Conservation (phyloP, 176 grass and related monocot species). For the Rhynchospora tenuis region DNA sequence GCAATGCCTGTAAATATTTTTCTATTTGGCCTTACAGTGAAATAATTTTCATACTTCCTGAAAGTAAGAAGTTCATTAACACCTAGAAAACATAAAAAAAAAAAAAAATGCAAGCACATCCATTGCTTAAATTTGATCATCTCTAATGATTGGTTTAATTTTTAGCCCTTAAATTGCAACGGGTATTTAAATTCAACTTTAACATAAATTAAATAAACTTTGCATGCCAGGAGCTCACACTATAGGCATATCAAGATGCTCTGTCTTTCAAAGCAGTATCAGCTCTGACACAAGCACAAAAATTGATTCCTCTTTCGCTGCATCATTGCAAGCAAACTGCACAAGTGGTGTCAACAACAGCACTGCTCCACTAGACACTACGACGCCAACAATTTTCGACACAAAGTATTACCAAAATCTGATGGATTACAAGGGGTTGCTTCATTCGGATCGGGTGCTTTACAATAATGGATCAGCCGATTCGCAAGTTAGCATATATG, state of each 20-base stretch:
- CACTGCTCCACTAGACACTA: conserved; percentile 37
- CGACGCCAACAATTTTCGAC: conserved; percentile 43
- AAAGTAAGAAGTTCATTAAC: too few species aligned
- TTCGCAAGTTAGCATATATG: conserved; percentile 34
- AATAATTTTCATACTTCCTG: too few species aligned
- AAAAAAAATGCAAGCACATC: not conserved
- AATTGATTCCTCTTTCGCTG: conserved; percentile 37
- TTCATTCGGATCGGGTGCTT: conserved; percentile 67
- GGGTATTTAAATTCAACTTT: not conserved
- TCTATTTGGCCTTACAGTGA: too few species aligned
- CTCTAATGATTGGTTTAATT: not conserved
- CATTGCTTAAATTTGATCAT: not conserved
- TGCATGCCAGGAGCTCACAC: conserved; percentile 47
- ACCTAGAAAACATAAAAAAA: too few species aligned
- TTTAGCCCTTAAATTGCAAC: not conserved
- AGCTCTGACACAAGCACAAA: conserved; percentile 41
- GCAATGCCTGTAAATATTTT: too few species aligned
- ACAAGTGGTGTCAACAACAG: conserved; percentile 28
- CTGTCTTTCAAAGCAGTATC: conserved; percentile 34
- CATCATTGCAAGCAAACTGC: conserved; percentile 32
- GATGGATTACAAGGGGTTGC: conserved; percentile 26
- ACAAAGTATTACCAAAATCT: conserved; percentile 38
- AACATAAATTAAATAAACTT: conserved; percentile 4
- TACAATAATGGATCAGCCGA: conserved; percentile 44
- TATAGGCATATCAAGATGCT: conserved; percentile 43